These are phyloP conservation scores for Solanum hybrid DNA, from an alignment of 305 asterid species.

Conservation along the genomic window DNA sequence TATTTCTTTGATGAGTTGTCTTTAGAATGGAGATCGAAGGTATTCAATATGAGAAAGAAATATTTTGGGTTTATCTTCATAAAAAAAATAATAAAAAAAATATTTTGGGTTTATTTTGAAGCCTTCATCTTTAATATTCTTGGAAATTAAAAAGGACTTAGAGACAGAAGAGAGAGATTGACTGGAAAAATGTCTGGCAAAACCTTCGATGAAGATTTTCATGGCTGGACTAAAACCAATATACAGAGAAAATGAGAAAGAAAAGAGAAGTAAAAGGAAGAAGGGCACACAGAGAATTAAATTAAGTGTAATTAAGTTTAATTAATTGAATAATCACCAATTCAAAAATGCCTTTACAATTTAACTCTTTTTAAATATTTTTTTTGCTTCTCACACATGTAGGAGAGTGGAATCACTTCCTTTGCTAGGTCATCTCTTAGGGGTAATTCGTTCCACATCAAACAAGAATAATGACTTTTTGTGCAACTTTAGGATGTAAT, in stretches of 20 bases:
- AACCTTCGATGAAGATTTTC: background rate
- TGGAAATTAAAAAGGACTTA: background rate
- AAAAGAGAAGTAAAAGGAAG: background rate
- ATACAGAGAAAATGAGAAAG: background rate
- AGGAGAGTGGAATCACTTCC: background rate
- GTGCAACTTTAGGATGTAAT: background rate
- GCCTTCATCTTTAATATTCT: background rate
- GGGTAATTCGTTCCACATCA: background rate
- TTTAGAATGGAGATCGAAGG: background rate
- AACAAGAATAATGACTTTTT: background rate
- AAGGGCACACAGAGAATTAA: background rate
- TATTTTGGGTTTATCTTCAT: background rate
- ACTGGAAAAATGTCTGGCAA: background rate
- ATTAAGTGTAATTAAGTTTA: background rate
- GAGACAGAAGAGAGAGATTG: background rate
- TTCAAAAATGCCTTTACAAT: background rate
- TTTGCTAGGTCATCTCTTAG: background rate
- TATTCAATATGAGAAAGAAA: background rate
- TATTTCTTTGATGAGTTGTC: background rate
- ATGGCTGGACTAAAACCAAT: background rate
- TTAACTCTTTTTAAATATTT: background rate
- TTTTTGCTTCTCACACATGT: background rate
- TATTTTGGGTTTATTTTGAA: background rate
- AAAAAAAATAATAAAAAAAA: too few species aligned
- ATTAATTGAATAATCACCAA: background rate